Evolutionary conservation across 345 rosid genomes (phyloP).

Genomic region (Arabidopsis arenosa): DNA sequence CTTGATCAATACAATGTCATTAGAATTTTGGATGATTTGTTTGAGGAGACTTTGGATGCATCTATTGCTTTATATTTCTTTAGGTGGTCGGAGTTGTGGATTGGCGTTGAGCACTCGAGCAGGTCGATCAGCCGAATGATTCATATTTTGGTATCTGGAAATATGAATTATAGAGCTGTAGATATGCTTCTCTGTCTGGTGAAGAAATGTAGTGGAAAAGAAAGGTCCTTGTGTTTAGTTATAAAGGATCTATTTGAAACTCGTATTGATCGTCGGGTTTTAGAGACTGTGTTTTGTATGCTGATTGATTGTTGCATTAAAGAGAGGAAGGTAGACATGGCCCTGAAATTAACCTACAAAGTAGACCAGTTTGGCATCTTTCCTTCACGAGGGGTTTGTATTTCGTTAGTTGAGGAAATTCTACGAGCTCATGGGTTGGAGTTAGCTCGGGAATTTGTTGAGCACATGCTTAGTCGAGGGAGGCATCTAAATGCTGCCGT

Average conservation of each 20-base stretch:
- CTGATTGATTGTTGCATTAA: slow-evolving; percentile 51
- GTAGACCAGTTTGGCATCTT: slow-evolving; percentile 46
- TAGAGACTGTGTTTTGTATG: slow-evolving; percentile 49
- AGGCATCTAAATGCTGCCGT: slow-evolving; percentile 46
- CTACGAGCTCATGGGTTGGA: slow-evolving; percentile 41
- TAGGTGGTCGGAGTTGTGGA: slow-evolving; percentile 49
- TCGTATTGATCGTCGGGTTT: slow-evolving; percentile 43
- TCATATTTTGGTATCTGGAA: slow-evolving; percentile 53
- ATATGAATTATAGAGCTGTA: slow-evolving; percentile 50
- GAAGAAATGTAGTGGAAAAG: slow-evolving; percentile 40
- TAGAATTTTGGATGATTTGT: slow-evolving; percentile 46
- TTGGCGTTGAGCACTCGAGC: slow-evolving; percentile 41
- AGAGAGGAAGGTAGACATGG: slow-evolving; percentile 46
- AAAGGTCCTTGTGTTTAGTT: slow-evolving; percentile 37
- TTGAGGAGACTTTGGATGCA: slow-evolving; percentile 50
- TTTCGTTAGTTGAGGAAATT: slow-evolving; percentile 47
- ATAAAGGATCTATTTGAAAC: slow-evolving; percentile 47
- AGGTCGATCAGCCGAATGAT: slow-evolving; percentile 45
- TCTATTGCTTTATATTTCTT: slow-evolving; percentile 53
- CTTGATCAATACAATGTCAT: slow-evolving; percentile 45
- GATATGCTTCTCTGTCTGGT: slow-evolving; percentile 44
- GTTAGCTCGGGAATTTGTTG: slow-evolving; percentile 52
- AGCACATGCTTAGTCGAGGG: slow-evolving; percentile 49
- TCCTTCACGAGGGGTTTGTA: slow-evolving; percentile 54
- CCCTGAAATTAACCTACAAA: slow-evolving; percentile 42